phyloP scores from a whole-genome alignment of 345 rosid species.

The Noccaea caerulescens region DNA sequence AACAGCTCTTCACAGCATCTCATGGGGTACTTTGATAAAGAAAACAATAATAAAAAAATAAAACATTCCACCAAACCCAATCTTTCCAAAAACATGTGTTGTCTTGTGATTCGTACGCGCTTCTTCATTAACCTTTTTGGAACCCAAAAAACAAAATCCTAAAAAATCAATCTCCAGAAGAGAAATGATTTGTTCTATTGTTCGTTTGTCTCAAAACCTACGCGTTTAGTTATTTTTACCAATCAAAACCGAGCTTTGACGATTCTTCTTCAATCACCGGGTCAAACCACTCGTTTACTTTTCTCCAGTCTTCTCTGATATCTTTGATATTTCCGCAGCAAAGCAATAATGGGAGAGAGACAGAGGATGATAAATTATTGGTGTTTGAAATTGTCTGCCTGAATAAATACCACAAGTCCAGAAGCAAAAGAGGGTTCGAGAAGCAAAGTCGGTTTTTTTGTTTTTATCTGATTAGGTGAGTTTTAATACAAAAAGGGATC shows the following conservation, averaged over 20 bases:
- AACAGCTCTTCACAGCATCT: conserved; percentile 27
- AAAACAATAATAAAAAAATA: background rate
- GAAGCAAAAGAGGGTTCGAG: conserved; percentile 30
- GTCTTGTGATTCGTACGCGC: conserved; percentile 19
- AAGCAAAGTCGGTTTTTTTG: conserved; percentile 5
- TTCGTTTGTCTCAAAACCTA: background rate
- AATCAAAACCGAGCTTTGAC: conserved; percentile 31
- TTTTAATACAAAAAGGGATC: conserved; percentile 28
- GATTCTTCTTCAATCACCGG: conserved; percentile 32
- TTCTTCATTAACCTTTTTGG: conserved; percentile 19
- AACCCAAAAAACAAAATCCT: conserved; percentile 3
- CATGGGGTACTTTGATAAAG: conserved; percentile 1
- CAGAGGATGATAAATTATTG: conserved; percentile 6
- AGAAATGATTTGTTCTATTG: background rate
- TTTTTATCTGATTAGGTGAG: conserved; percentile 28
- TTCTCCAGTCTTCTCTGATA: conserved; percentile 35
- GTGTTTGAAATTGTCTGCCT: conserved; percentile 9
- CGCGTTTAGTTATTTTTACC: background rate
- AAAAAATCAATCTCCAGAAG: background rate
- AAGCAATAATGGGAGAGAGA: conserved; percentile 12
- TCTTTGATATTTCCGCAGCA: conserved; percentile 22
- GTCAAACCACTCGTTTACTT: conserved; percentile 45
- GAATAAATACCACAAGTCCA: conserved; percentile 30
- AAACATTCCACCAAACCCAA: conserved; percentile 39
- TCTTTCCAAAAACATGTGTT: conserved; percentile 9